These are phyloP conservation scores for Cardiosporidium cionae DNA, from an alignment of 169 alveolate species.

Conservation along the genomic window DNA sequence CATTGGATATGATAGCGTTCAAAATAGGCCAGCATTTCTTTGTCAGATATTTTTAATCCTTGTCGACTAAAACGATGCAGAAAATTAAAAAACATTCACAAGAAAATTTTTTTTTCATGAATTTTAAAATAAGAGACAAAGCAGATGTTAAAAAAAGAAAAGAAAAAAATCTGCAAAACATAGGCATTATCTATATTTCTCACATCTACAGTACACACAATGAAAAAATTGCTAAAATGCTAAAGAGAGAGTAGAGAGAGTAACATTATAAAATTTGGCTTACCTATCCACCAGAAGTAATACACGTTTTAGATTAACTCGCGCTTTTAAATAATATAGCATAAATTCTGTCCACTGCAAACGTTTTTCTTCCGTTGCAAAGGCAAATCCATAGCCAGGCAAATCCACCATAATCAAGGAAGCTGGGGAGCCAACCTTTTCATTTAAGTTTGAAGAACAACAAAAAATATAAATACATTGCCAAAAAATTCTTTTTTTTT, in stretches of 20 bases:
- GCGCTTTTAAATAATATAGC: conserved; percentile 30
- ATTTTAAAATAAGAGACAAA: too few species aligned
- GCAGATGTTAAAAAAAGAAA: too few species aligned
- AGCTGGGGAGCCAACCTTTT: conserved; percentile 30
- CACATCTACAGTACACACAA: background rate
- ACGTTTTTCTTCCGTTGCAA: conserved; percentile 23
- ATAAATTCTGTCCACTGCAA: conserved; percentile 39
- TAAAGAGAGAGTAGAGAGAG: background rate
- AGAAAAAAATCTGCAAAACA: too few species aligned
- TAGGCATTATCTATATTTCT: background rate
- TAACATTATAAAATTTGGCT: background rate
- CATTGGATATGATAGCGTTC: conserved; percentile 21
- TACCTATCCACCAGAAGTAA: background rate
- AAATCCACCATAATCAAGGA: conserved; percentile 33
- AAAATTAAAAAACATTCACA: too few species aligned
- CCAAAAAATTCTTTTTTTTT: background rate
- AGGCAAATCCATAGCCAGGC: conserved; percentile 44
- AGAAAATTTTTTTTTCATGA: too few species aligned
- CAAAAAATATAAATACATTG: background rate
- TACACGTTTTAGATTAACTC: background rate
- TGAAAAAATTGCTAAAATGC: background rate
- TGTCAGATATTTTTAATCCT: conserved; percentile 20
- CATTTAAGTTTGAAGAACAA: background rate
- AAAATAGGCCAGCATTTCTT: conserved; percentile 15
- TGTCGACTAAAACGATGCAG: conserved; percentile 5